Evolutionary conservation across 1,284 basidiomycete genomes (phyloP).

Genomic region (Stereum hirsutum): DNA sequence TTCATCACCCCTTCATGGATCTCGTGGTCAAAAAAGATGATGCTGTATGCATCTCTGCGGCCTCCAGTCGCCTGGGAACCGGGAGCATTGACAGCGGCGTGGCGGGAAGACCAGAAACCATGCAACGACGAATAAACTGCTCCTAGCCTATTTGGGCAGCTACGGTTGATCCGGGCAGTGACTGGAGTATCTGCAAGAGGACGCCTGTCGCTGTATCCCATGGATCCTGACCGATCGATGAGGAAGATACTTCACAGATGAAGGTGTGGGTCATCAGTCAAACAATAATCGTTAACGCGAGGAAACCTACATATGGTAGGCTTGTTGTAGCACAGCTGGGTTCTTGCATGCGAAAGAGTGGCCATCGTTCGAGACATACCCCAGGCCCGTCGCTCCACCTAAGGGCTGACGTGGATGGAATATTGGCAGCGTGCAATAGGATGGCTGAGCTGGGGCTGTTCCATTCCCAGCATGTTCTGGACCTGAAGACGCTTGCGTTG

Average conservation of each 20-base stretch:
- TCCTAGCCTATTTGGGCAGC: neutral
- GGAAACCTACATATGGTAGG: slow-evolving; percentile 47
- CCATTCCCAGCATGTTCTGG: no score
- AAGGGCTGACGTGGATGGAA: slow-evolving; percentile 36
- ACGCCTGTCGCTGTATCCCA: slow-evolving; percentile 18
- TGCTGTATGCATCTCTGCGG: slow-evolving; percentile 6
- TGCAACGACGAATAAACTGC: neutral
- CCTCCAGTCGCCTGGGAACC: slow-evolving; percentile 16
- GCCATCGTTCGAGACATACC: slow-evolving; percentile 49
- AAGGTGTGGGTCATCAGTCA: neutral
- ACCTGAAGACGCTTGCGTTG: no score
- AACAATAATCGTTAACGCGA: neutral
- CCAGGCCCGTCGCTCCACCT: slow-evolving; percentile 19
- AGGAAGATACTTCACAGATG: slow-evolving; percentile 34
- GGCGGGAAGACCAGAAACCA: neutral
- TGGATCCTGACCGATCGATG: slow-evolving; percentile 48
- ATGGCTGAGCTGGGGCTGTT: slow-evolving; percentile 27
- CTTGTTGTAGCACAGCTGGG: slow-evolving; percentile 41
- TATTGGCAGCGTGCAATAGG: slow-evolving; percentile 43
- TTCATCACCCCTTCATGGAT: slow-evolving; percentile 27
- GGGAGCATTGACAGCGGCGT: slow-evolving; percentile 14
- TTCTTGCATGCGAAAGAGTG: slow-evolving; percentile 47
- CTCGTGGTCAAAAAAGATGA: slow-evolving; percentile 40
- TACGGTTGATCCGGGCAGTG: neutral
- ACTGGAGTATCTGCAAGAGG: neutral